Evolutionary conservation across 805 yeast species (phyloP).

Genomic region (Sugiyamaella mastotermitis): DNA sequence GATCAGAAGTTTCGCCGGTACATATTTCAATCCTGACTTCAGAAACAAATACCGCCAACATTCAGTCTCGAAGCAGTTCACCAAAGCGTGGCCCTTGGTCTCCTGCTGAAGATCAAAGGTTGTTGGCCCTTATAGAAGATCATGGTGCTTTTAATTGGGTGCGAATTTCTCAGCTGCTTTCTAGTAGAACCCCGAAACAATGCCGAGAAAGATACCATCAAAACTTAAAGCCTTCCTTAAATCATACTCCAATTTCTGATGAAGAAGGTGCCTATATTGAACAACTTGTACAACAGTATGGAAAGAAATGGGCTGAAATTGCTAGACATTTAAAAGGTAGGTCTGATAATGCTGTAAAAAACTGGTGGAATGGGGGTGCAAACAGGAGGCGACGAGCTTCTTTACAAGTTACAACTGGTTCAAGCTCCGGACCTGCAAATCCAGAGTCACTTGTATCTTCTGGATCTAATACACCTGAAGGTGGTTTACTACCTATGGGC

Average conservation of each 20-base stretch:
- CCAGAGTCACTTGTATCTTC: background rate
- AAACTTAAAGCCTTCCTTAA: conserved; percentile 77
- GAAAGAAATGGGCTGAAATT: conserved; percentile 92
- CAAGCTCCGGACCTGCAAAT: too few relatives aligned
- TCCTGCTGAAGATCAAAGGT: conserved; percentile 69
- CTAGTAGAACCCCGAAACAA: conserved; percentile 82
- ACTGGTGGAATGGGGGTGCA: conserved; percentile 97
- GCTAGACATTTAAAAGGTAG: conserved; percentile 83
- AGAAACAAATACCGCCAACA: background rate
- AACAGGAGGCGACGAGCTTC: conserved; percentile 55
- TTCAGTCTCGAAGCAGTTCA: conserved; percentile 3
- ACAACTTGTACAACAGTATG: conserved; percentile 68
- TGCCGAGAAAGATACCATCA: conserved; percentile 90
- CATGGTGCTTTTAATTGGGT: conserved; percentile 90
- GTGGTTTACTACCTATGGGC: background rate
- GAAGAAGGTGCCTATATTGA: conserved; percentile 83
- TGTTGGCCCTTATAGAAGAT: conserved; percentile 59
- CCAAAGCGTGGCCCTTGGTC: conserved; percentile 79
- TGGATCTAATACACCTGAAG: background rate
- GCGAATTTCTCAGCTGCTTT: conserved; percentile 64
- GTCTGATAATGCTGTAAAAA: conserved; percentile 84
- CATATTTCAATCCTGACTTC: too few relatives aligned
- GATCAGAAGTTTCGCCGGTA: too few relatives aligned
- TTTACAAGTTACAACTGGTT: conserved; percentile 15
- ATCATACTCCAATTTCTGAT: conserved; percentile 73